Base-by-base conservation (phyloP, 2,329 filamentous ascomycete genomes). In the Cadophora malorum region DNA sequence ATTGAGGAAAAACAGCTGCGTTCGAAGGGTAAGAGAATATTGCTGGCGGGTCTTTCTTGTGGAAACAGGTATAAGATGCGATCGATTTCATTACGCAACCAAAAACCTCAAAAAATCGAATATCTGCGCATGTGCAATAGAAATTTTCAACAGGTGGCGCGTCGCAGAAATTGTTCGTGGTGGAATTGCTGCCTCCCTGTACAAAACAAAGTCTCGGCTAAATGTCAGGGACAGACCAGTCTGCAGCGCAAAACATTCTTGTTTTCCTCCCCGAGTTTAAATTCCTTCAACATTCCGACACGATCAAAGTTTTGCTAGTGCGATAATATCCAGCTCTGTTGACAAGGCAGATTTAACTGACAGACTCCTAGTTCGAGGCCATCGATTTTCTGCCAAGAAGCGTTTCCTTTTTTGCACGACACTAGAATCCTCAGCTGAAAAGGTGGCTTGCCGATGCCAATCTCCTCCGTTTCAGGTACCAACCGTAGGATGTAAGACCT, bases 391-490 rank as follows among this genome's bases (percentile, higher is more conserved):
- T 28, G 61, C 63, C 63, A 64, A 64, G 63, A 52, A 19, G 5
- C 53, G 7, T 41, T 33, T 35, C 23, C 10, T 49, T 35, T 28
- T 33, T 23, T 35, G 16, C n/a, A 31, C 41, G 9, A 49, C 59
- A 62, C 59, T 35, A 50, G 50, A 38, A 45, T n/a, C 25, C 25
- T 5, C 25, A 64, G 63, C 50, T 64, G 63, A 64, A 56, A 49
- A 28, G 5, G 50, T 64, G 63, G 63, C 50, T 56, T 64, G 63
- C 52, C 25, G 50, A 64, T 56, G 50, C 52, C 63, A 56, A 47
- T 56, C 50, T 58, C 63, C 63, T 55, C 63, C 25, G 63, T 64
- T 64, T 58, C 52, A 64, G 25, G 50, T 62, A 35, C 28, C 4
- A 31, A 16, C 41, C n/a, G 12, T 7, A 49, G n/a, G 19, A n/a